Evolutionary conservation across 768 basidiomycete genomes (phyloP).

Genomic region (Trametopsis cervina): DNA sequence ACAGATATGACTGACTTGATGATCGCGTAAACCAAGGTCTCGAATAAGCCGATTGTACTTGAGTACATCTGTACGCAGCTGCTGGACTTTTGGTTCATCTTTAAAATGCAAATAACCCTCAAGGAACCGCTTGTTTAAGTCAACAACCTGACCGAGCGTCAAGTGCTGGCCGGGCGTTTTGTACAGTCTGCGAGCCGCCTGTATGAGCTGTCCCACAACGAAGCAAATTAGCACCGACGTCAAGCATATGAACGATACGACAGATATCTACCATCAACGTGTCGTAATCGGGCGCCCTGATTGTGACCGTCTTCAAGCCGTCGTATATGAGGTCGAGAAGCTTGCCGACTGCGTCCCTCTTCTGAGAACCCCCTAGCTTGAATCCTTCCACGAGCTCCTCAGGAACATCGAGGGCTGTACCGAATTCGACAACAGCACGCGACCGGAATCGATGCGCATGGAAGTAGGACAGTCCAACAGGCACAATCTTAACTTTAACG

Average conservation of each 20-base stretch:
- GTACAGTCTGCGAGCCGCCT: slow-evolving; percentile 90
- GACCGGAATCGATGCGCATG: slow-evolving; percentile 79
- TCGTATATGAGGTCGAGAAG: slow-evolving; percentile 88
- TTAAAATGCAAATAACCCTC: slow-evolving; percentile 92
- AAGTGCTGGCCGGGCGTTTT: slow-evolving; percentile 92
- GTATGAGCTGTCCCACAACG: slow-evolving; percentile 90
- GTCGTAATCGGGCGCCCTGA: slow-evolving; percentile 92
- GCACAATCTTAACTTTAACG: slow-evolving; percentile 80
- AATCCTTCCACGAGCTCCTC: slow-evolving; percentile 79
- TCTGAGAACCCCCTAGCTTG: slow-evolving; percentile 73
- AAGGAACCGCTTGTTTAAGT: slow-evolving; percentile 86
- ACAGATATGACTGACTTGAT: slow-evolving; percentile 63
- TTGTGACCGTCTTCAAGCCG: slow-evolving; percentile 87
- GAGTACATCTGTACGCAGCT: slow-evolving; percentile 70
- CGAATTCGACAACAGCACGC: slow-evolving; percentile 94
- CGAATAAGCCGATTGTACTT: slow-evolving; percentile 85
- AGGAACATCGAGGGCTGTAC: slow-evolving; percentile 83
- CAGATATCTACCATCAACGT: slow-evolving; percentile 81
- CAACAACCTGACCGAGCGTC: slow-evolving; percentile 92
- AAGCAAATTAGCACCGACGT: slow-evolving; percentile 6
- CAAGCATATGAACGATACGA: slow-evolving; percentile 15
- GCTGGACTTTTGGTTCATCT: slow-evolving; percentile 83
- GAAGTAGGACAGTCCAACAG: slow-evolving; percentile 73
- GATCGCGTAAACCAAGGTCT: slow-evolving; percentile 89
- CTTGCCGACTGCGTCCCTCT: slow-evolving; percentile 82